These are phyloP conservation scores for Mycena citricolor DNA, from an alignment of 1,284 basidiomycete genomes.

Conservation along the genomic window DNA sequence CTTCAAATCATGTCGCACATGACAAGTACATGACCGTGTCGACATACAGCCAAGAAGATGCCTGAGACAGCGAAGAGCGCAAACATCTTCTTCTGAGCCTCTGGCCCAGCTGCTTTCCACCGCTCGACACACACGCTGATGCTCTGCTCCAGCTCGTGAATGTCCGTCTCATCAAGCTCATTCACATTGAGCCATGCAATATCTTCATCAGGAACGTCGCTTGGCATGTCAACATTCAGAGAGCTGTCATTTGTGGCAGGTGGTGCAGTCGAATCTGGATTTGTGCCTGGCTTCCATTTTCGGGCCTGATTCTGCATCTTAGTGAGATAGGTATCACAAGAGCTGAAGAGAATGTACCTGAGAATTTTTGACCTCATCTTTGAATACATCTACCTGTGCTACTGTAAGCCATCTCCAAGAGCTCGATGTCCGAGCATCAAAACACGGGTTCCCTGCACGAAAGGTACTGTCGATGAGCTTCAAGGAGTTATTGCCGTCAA, in stretches of 20 bases:
- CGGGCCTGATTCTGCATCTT: no score
- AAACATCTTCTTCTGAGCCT: slow-evolving; percentile 28
- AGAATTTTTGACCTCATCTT: no score
- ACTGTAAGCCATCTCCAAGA: not conserved
- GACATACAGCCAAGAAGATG: slow-evolving; percentile 30
- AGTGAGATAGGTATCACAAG: no score
- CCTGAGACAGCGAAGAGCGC: slow-evolving; percentile 34
- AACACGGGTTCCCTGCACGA: not conserved
- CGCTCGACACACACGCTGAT: slow-evolving; percentile 22
- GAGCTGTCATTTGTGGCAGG: no score
- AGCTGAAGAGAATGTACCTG: no score
- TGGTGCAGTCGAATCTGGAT: no score
- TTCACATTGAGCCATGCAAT: slow-evolving; percentile 13
- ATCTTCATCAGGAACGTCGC: slow-evolving; percentile 4
- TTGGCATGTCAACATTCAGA: slow-evolving; percentile 5
- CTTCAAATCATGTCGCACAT: slow-evolving; percentile 31
- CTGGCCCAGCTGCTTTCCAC: slow-evolving; percentile 30
- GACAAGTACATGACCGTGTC: slow-evolving; percentile 26
- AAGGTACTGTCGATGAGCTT: slow-evolving; percentile 21
- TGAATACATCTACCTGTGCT: slow-evolving; percentile 6
- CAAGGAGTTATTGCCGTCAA: slow-evolving; percentile 38
- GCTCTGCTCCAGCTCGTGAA: not conserved
- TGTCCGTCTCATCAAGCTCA: not conserved
- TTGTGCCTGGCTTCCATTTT: no score
- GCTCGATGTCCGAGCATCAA: slow-evolving; percentile 5